Conservation (phyloP, 192 early-diverging fungal genomes). For the Coemansia sp. region DNA sequence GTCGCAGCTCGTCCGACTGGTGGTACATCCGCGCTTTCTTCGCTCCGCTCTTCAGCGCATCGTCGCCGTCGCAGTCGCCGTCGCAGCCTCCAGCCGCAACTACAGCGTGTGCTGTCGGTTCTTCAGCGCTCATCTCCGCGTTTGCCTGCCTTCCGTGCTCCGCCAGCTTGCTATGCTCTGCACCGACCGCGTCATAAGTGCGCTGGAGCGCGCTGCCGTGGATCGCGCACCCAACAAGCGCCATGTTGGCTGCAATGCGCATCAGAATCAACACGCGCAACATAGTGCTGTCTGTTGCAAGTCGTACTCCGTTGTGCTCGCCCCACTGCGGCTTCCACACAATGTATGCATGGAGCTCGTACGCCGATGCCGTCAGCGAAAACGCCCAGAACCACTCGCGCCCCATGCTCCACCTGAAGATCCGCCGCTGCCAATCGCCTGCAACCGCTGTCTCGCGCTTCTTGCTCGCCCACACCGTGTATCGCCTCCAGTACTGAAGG, state of each 20-base stretch:
- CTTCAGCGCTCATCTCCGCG: neutral
- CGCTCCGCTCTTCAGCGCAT: slow-evolving; percentile 46
- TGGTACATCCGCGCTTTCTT: slow-evolving; percentile 55
- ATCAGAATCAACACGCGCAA: slow-evolving; percentile 46
- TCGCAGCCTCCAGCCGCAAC: neutral
- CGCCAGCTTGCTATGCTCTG: slow-evolving; percentile 6
- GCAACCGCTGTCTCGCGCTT: neutral
- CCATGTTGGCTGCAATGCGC: slow-evolving; percentile 30
- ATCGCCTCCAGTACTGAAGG: slow-evolving; percentile 30
- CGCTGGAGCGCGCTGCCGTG: slow-evolving; percentile 19
- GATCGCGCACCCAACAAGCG: slow-evolving; percentile 28
- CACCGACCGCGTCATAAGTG: slow-evolving; percentile 12
- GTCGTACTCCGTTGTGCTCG: slow-evolving; percentile 2
- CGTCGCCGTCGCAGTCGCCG: neutral
- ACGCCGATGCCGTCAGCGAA: slow-evolving; percentile 35
- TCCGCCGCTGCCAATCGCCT: slow-evolving; percentile 1
- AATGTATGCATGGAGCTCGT: slow-evolving; percentile 49
- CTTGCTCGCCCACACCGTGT: slow-evolving; percentile 16
- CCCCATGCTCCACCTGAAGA: slow-evolving; percentile 18
- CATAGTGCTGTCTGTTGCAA: slow-evolving; percentile 38
- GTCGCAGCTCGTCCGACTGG: slow-evolving; percentile 50
- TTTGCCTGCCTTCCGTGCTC: neutral
- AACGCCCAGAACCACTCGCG: slow-evolving; percentile 49
- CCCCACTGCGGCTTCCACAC: slow-evolving; percentile 20
- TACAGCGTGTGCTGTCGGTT: slow-evolving; percentile 1